Evolutionary conservation across 108 stramenopile species (phyloP).

Genomic region (Thalassiosira profunda): DNA sequence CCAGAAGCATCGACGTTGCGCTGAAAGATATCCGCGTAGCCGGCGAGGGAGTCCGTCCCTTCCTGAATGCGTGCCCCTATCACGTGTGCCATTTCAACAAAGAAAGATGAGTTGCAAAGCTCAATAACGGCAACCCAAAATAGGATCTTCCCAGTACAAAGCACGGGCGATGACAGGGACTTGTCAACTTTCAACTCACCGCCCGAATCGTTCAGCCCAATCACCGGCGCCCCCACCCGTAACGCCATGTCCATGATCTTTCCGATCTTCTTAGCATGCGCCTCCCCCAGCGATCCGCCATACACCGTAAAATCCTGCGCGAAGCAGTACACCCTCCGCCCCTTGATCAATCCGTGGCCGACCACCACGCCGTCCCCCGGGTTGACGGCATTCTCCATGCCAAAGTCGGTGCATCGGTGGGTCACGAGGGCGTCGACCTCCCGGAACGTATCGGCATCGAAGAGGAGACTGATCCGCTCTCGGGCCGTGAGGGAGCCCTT

Average conservation of each 20-base stretch:
- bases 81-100: too few species aligned
- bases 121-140: too few species aligned
- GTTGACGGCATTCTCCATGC: conserved; percentile 84
- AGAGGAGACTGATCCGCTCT: conserved; percentile 92
- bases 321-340: conserved; percentile 84
- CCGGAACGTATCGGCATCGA: conserved; percentile 92
- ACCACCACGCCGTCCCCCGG: conserved; percentile 98
- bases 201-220: conserved; percentile 99
- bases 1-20: conserved; percentile 97
- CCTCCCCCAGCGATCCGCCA: conserved; percentile 96
- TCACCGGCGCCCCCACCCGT: conserved; percentile 95
- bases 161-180: too few species aligned
- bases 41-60: conserved; percentile 95
- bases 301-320: conserved; percentile 99
- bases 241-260: conserved; percentile 99
- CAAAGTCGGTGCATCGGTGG: conserved; percentile 98
- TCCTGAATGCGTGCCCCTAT: conserved; percentile 97
- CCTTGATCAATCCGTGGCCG: conserved; percentile 62
- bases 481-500: conserved; percentile 98
- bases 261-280: conserved; percentile 99
- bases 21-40: conserved; percentile 99
- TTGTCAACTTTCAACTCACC: conserved; percentile 61
- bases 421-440: conserved; percentile 96
- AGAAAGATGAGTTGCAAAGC: too few species aligned
- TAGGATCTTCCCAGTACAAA: too few species aligned